Evolutionary conservation across 768 basidiomycete genomes (phyloP), one percentile per base, ranked within the genome.

Genomic region (Aureoboletus auriporus): DNA sequence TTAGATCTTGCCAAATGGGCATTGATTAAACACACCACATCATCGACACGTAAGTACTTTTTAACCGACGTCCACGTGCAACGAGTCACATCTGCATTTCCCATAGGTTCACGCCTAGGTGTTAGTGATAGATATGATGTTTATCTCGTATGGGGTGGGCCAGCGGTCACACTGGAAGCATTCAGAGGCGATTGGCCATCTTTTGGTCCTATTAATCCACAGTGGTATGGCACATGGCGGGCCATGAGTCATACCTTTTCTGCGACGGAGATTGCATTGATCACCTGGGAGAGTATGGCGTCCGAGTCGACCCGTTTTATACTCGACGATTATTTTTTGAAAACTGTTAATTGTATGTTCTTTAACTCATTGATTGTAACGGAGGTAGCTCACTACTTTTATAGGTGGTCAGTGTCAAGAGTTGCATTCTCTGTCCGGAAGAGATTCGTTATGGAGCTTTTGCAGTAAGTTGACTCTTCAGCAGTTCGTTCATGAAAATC

Each of bases 391-490:
- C 17, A 41, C 36, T 9, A 4, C 28, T 16, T 28, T 14, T 39
- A 37, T 8, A 55, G 52, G 50, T 42, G 36, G 16, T 33, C 35
- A 35, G 14, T 49, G 52, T 27, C 43, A 58, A 44, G 57, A 29
- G 44, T 37, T 38, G 33, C 34, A 56, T 35, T 44, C 26, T 31
- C 27, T 20, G 46, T 20, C 65, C 51, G 28, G 38, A 27, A 8
- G n/a, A 46, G 9, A 56, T 60, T 33, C 30, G 43, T 53, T 70
- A 2, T 59, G 63, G 51, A 65, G 64, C 13, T 20, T 39, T 43
- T 52, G 49, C 16, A 70, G 69, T 70, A 42, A 53, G 69, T 54
- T 17, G 37, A 29, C 9, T 11, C 36, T 33, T 3, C 23, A 12
- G 11, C 1, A 30, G 30, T 1, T 40, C 26, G 6, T 47, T 39